phyloP scores from a whole-genome alignment of 1,284 basidiomycete species.

The Tylopilus sp. region DNA sequence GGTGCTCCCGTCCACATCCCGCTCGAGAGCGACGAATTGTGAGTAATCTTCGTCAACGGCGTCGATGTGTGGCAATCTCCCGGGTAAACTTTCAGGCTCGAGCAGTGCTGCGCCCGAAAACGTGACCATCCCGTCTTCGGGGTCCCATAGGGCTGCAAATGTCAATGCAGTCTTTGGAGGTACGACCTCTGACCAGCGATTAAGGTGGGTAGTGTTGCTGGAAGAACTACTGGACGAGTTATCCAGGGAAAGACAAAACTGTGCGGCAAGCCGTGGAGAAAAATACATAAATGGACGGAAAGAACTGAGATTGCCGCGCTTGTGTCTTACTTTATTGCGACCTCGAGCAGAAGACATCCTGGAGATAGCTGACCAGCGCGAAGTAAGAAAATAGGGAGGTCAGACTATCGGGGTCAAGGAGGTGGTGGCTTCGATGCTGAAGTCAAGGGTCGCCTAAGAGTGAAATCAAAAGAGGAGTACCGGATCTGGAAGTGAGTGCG shows the following conservation, averaged over 20 bases:
- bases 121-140: constrained; percentile 51
- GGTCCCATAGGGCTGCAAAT: constrained; percentile 58
- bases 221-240: constrained; percentile 9
- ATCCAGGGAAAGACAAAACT: constrained; percentile 30
- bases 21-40: constrained; percentile 39
- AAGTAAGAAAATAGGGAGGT: neutral
- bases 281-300: constrained; percentile 1
- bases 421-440: neutral
- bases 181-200: constrained; percentile 53
- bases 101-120: constrained; percentile 51
- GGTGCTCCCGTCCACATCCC: constrained; percentile 9
- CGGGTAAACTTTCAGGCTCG: constrained; percentile 32
- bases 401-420: neutral
- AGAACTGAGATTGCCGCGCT: neutral
- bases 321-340: constrained; percentile 22
- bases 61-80: constrained; percentile 25
- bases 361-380: neutral
- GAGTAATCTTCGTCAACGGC: constrained; percentile 36
- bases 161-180: constrained; percentile 53
- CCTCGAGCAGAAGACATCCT: constrained; percentile 20
- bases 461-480: neutral
- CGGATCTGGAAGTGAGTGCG: constrained; percentile 4
- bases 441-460: neutral
- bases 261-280: neutral
- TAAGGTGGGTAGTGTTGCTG: constrained; percentile 15